Evolutionary conservation across 441 rosid genomes (phyloP).

Genomic region (Bruguiera hainesii): DNA sequence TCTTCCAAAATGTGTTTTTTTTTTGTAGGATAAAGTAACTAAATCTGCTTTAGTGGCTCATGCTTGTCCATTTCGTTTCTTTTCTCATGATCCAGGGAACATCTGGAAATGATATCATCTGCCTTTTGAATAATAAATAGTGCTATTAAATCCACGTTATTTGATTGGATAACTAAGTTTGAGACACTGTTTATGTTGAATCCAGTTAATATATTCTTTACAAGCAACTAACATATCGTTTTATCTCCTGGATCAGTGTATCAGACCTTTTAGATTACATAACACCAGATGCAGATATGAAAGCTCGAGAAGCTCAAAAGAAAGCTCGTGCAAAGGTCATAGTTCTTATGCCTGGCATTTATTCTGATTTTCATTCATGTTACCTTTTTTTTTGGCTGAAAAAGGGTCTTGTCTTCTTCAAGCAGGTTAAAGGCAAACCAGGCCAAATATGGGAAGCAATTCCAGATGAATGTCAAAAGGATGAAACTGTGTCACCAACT

Average conservation of each 20-base stretch:
- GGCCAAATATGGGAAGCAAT: constrained; percentile 30
- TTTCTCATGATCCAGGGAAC: background rate
- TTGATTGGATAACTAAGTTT: background rate
- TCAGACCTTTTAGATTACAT: constrained; percentile 69
- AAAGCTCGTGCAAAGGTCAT: constrained; percentile 65
- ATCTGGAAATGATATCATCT: background rate
- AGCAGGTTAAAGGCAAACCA: constrained; percentile 72
- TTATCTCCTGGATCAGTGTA: constrained; percentile 44
- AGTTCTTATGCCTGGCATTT: background rate
- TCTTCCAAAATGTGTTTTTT: background rate
- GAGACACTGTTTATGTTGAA: background rate
- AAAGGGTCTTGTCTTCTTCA: constrained; percentile 9
- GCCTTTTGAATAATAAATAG: background rate
- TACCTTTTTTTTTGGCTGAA: constrained; percentile 11
- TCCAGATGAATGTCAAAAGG: constrained; percentile 66
- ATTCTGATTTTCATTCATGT: background rate
- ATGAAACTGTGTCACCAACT: constrained; percentile 44
- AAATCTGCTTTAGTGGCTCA: background rate
- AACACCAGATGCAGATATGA: constrained; percentile 50
- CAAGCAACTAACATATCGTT: constrained; percentile 10
- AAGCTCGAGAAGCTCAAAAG: constrained; percentile 47
- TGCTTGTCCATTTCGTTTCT: background rate
- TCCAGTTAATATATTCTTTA: background rate
- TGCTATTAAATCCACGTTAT: background rate
- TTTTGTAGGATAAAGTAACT: background rate